A percentile compares a stretch with the other conserved stretches of the same genome.
phyloP scores from a whole-genome alignment of 306 rosid species.

The Comarum palustre region DNA sequence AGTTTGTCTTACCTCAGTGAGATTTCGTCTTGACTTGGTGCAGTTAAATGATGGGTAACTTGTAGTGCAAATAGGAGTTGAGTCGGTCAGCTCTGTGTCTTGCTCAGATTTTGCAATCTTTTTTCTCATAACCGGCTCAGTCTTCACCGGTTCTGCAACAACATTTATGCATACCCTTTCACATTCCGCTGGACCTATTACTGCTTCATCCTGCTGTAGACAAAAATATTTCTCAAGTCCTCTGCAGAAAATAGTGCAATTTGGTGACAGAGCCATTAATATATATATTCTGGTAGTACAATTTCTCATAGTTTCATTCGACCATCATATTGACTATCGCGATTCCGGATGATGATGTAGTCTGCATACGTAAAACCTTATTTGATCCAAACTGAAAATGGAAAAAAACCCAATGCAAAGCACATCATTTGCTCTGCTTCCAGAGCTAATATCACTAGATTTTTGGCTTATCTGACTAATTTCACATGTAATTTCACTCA shows the following conservation, averaged over 20 bases:
- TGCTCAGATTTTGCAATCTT: conserved; percentile 39
- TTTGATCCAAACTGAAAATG: background rate
- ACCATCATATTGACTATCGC: background rate
- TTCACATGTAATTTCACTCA: background rate
- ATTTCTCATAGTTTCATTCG: background rate
- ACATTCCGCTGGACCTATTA: conserved; percentile 33
- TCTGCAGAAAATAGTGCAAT: conserved; percentile 47
- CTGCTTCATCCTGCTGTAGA: conserved; percentile 68
- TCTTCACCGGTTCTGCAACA: conserved; percentile 16
- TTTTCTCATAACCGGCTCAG: conserved; percentile 26
- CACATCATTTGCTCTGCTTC: background rate
- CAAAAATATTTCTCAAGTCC: conserved; percentile 54
- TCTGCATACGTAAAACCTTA: background rate
- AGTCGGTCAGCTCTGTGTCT: conserved; percentile 40
- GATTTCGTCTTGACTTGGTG: conserved; percentile 64
- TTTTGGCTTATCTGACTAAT: background rate
- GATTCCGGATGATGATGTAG: conserved; percentile 1
- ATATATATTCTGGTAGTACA: background rate
- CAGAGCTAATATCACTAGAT: background rate
- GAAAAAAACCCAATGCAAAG: background rate
- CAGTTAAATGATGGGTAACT: conserved; percentile 41
- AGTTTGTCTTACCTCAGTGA: conserved; percentile 61
- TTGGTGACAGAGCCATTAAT: conserved; percentile 33
- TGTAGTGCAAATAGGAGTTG: conserved; percentile 32
- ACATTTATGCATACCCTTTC: conserved; percentile 28